Base-by-base conservation (phyloP, 345 rosid species). In the Citrus reticulata region DNA sequence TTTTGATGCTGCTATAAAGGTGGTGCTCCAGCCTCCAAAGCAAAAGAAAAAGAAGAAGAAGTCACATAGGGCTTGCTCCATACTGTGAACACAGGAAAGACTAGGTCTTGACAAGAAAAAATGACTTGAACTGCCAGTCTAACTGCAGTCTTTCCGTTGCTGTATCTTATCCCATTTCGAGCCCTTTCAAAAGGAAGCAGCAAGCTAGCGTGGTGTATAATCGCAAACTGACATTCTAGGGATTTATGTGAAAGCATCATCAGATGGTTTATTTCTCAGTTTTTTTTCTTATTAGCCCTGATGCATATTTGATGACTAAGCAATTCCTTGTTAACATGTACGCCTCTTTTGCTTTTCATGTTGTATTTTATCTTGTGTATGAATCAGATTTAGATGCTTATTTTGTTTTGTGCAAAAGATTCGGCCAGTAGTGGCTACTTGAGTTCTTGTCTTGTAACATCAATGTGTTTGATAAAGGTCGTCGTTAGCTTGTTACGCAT, bases 11-110 rank as follows among this genome's bases (percentile, higher is more conserved):
- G 95, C 98, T 78, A 93, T 93, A 83, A 92, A 83, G 82, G 97
- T 93, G 35, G 97, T 92, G 78, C 97, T 93, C 74, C 93, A 93
- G 83, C 97, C 97, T 20, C 98, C 95, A 7, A 93, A 90, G 76
- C 89, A 88, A 81, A 89, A 92, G 93, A 93, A 93, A 83, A 93
- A 93, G 94, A 93, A 86, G 89, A 86, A 79, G 73, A 93, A 88
- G 86, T 89, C 86, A 46, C 92, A 87, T 73, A 80, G 68, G 83
- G 91, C 71, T 58, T 93, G 98, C 73, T 87, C 89, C 24, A 86
- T 93, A 81, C 89, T 93, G 94, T 93, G 88, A 90, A 81, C 54
- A 39, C 46, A 19, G 76, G 64, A 55, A 61, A 81, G 77, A 40
- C 32, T 63, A 77, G 77, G 66, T 80, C 73, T 34, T 74, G 72